Evolutionary conservation across 129 eudicot species (phyloP).

Genomic region (Smallanthus sonchifolius): DNA sequence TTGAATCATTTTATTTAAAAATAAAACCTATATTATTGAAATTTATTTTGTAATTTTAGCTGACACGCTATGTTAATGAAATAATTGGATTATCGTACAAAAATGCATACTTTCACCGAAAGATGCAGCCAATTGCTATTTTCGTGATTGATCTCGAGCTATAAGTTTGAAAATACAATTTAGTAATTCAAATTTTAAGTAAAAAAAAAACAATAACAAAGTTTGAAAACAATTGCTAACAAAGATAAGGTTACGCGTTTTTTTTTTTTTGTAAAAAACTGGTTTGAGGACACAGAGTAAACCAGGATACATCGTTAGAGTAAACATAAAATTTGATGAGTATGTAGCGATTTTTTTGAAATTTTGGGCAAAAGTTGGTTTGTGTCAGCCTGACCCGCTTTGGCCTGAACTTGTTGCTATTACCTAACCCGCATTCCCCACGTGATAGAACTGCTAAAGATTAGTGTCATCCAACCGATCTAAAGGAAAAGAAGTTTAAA

Average conservation of each 20-base stretch:
- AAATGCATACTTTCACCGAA: background rate
- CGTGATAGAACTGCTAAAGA: background rate
- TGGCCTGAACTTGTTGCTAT: background rate
- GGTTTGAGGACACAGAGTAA: too few relatives aligned
- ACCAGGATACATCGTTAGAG: background rate
- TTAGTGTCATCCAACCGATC: too few relatives aligned
- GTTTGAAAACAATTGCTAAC: too few relatives aligned
- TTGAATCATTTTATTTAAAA: background rate
- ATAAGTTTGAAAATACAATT: too few relatives aligned
- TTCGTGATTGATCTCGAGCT: too few relatives aligned
- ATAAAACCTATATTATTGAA: background rate
- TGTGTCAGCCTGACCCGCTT: background rate
- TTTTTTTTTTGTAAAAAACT: too few relatives aligned
- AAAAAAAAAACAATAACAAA: too few relatives aligned
- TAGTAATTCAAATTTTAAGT: too few relatives aligned
- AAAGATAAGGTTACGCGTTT: too few relatives aligned
- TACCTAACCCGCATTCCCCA: background rate
- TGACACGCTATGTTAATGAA: background rate
- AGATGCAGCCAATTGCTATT: too few relatives aligned
- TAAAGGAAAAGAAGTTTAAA: too few relatives aligned
- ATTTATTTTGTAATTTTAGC: background rate
- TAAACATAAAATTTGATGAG: background rate
- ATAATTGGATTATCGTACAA: background rate
- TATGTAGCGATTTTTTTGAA: background rate
- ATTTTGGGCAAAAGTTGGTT: background rate